Percentiles rank a stretch among this genome's conserved stretches.
Conservation (phyloP, 2,329 filamentous ascomycete genomes). For the Fonsecaea erecta region DNA sequence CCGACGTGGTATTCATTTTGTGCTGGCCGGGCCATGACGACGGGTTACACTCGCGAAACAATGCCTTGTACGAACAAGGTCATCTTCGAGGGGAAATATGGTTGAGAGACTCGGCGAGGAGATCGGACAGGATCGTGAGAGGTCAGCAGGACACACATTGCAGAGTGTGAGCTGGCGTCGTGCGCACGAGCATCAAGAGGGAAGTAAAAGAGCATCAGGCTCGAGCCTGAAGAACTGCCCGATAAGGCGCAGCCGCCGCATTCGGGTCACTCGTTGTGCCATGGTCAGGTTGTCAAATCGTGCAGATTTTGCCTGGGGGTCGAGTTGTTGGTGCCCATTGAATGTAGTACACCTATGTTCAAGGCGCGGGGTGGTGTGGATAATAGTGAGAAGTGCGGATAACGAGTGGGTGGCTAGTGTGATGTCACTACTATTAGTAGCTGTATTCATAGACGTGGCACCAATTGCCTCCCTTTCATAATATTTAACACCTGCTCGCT, state of each 20-base stretch:
- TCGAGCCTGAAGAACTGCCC: background rate
- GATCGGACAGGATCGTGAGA: background rate
- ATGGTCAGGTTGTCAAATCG: background rate
- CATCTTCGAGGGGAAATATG: background rate
- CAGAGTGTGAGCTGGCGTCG: background rate
- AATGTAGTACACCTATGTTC: no score
- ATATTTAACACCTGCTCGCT: no score
- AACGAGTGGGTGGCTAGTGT: no score
- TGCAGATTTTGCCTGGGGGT: no score
- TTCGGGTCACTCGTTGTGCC: background rate
- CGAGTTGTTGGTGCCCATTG: no score
- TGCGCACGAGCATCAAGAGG: background rate
- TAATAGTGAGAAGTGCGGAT: no score
- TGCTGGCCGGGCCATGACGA: background rate
- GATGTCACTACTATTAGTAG: no score
- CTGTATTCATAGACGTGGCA: no score
- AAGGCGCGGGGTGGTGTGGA: no score
- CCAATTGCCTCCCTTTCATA: no score
- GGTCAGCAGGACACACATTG: background rate
- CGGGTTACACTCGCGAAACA: background rate
- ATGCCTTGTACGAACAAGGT: background rate
- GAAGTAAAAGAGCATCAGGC: background rate
- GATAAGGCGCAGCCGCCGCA: background rate
- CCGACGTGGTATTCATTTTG: constrained; percentile 38
- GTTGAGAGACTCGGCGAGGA: background rate